Evolutionary conservation across 1,139 yeast species (phyloP).

Genomic region (Blastobotrys indianensis): DNA sequence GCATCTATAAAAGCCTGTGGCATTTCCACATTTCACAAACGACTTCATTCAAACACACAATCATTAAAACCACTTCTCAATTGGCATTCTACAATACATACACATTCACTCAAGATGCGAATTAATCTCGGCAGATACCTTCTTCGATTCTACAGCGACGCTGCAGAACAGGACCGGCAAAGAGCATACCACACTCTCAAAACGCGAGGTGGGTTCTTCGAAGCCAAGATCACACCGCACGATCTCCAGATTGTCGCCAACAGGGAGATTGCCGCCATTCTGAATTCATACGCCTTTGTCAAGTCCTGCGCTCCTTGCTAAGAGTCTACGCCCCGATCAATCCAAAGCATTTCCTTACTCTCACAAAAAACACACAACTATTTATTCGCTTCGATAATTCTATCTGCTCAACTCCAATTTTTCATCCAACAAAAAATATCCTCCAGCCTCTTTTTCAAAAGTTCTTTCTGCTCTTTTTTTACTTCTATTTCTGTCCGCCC

Average conservation of each 20-base stretch:
- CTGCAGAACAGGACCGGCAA: slow-evolving; percentile 12
- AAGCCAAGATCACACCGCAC: slow-evolving; percentile 11
- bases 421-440: neutral
- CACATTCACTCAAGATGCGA: slow-evolving; percentile 10
- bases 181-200: slow-evolving; percentile 8
- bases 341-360: neutral
- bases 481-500: too few species aligned
- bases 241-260: slow-evolving; percentile 15
- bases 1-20: neutral
- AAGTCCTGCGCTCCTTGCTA: slow-evolving; percentile 13
- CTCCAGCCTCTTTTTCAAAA: neutral
- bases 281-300: slow-evolving; percentile 6
- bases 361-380: neutral
- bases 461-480: neutral
- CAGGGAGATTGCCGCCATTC: slow-evolving; percentile 12
- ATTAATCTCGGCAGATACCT: slow-evolving; percentile 14
- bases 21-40: neutral
- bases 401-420: neutral
- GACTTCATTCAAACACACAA: neutral
- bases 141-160: slow-evolving; percentile 12
- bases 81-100: neutral
- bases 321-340: neutral
- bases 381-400: neutral
- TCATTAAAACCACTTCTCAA: neutral
- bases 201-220: slow-evolving; percentile 13